Evolutionary conservation across 805 yeast genomes (phyloP), one percentile per base, ranked within the genome.

Genomic region (Zygoascus flipseniorum): DNA sequence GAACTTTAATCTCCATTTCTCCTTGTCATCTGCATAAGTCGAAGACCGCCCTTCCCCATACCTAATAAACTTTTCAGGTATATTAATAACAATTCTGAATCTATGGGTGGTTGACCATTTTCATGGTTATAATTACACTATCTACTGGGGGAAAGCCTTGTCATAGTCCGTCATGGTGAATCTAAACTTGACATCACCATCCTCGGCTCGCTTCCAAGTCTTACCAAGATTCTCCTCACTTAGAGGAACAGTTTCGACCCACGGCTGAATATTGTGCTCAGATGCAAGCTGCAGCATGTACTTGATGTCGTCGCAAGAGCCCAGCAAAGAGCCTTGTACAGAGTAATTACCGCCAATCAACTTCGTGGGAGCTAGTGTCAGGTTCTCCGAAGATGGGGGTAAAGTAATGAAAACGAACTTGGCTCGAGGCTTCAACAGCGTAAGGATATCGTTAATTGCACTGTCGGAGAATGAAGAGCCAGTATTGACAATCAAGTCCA

Each of bases 201-300:
- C 18, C 4, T 13, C 20, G 19, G 35, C 43, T 43, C 42, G 46
- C 35, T 19, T n/a, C 43, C 26, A 56, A 37, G 47, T 47, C 43
- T 39, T 23, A 23, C 31, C 43, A n/a, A 47, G 31, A 14, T 49
- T 41, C 39, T 35, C 39, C 8, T 35, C 39, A 13, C 65, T 5
- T 68, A 83, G 74, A 31, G 80, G 78, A 50, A 84, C 69, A 28
- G 73, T 72, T 69, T 84, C 88, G 50, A 78, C 75, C 84, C 86
- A 82, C 20, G 87, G 81, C 54, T 71, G 73, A 62, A 85, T 74
- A 45, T 73, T 68, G 60, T 82, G 74, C 60, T 81, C 74, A 20
- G 77, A 79, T 18, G 89, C 85, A 57, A 86, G 64, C 47, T 81
- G 71, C 60, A 86, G 74, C 81, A 86, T 77, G 58, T 82, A 85